Evolutionary conservation across 2,329 filamentous ascomycete species (phyloP).

Genomic region (Neonectria hederae): DNA sequence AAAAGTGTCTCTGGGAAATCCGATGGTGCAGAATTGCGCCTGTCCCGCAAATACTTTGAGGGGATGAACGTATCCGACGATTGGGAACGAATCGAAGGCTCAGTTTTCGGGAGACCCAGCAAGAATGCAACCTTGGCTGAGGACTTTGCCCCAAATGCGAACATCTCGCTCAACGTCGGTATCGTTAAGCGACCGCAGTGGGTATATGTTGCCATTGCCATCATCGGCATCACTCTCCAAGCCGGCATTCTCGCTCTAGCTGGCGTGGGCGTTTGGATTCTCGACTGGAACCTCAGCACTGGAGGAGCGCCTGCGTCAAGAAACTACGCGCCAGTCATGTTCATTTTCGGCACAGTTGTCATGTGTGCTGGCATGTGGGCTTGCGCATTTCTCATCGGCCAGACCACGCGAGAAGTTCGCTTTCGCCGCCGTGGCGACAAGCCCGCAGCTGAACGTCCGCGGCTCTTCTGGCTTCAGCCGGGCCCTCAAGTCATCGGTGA

Average conservation of each 20-base stretch:
- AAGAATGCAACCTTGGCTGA: neutral
- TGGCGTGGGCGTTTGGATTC: constrained; percentile 27
- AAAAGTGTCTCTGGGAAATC: neutral
- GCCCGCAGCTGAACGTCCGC: neutral
- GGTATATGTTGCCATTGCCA: constrained; percentile 23
- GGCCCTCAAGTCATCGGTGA: constrained; percentile 36
- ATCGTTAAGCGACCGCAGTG: constrained; percentile 10
- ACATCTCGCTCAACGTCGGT: constrained; percentile 6
- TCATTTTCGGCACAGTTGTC: constrained; percentile 30
- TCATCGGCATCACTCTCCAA: constrained; percentile 26
- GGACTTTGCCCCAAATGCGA: neutral
- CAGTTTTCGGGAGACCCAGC: neutral
- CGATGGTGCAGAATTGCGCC: neutral
- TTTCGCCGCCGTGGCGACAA: constrained; percentile 8
- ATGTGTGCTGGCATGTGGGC: constrained; percentile 34
- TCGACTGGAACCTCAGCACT: constrained; percentile 21
- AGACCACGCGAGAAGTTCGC: constrained; percentile 28
- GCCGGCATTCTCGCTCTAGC: constrained; percentile 26
- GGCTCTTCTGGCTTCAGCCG: constrained; percentile 35
- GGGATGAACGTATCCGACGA: neutral
- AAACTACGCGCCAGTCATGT: constrained; percentile 32
- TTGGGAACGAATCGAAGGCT: neutral
- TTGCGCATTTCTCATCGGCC: constrained; percentile 34
- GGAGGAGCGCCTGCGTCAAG: neutral
- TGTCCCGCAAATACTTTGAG: constrained; percentile 1